These are phyloP conservation scores for Lentinula sp. DNA, from an alignment of 768 basidiomycete species.

Conservation along the genomic window DNA sequence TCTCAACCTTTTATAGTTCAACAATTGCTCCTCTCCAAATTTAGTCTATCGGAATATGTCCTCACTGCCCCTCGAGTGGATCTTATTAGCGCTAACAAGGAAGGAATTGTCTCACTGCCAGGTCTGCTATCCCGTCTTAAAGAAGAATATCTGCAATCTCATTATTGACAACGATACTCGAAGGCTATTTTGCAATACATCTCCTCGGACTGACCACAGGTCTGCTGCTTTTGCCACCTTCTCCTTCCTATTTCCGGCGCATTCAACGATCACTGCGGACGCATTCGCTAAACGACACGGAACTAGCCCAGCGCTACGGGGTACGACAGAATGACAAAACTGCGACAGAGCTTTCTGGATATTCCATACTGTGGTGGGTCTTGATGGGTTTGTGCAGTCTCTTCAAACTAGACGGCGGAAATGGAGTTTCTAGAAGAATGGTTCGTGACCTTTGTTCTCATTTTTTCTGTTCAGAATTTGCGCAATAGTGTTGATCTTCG, in stretches of 20 bases:
- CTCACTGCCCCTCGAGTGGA: constrained; percentile 57
- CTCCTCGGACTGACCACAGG: constrained; percentile 81
- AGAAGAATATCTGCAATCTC: neutral
- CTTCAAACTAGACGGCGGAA: constrained; percentile 14
- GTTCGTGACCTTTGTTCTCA: constrained; percentile 16
- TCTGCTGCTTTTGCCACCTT: constrained; percentile 72
- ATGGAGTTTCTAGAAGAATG: constrained; percentile 41
- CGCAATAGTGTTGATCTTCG: neutral
- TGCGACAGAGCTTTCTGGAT: constrained; percentile 70
- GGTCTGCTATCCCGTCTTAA: constrained; percentile 30
- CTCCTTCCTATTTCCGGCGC: constrained; percentile 65
- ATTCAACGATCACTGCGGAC: constrained; percentile 30
- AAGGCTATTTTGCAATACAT: constrained; percentile 89
- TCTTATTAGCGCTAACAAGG: constrained; percentile 80
- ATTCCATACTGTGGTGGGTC: constrained; percentile 77
- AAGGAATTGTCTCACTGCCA: constrained; percentile 77
- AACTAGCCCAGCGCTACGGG: constrained; percentile 15
- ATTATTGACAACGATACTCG: neutral
- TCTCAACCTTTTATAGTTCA: constrained; percentile 48
- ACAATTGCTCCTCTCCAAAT: constrained; percentile 52
- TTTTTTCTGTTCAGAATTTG: neutral
- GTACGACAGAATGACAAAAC: constrained; percentile 68
- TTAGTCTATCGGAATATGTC: constrained; percentile 57
- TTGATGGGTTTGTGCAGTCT: constrained; percentile 4
- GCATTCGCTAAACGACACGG: constrained; percentile 9